Evolutionary conservation across 768 basidiomycete species (phyloP), one percentile per base, ranked within the genome.

Genomic region (Pholiota conissans): DNA sequence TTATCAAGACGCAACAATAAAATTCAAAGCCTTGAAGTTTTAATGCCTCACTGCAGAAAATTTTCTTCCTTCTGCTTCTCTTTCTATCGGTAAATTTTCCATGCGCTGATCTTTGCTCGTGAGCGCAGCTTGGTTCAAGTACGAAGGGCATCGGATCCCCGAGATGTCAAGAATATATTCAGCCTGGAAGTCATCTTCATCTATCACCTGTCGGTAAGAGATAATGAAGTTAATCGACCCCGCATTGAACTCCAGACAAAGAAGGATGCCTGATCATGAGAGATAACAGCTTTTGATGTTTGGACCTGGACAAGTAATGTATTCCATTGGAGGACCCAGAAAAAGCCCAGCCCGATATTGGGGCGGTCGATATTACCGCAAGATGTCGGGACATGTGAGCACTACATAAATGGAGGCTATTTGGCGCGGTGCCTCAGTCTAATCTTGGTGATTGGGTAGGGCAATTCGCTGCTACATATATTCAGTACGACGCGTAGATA

Each of bases 381-480:
- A n/a, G 29, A 32, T 24, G 49, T 32, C 16, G 27, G 30, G 49
- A 46, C 49, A 49, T 49, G 49, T 49, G 49, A 32, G 34, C 49
- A 49, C 18, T 28, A n/a, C n/a, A n/a, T n/a, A 22, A 30, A 49
- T n/a, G 32, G 29, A 49, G 27, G 6, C 9, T 9, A 34, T 30
- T 34, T 49, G 30, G 49, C n/a, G 49, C 10, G n/a, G 50, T 52
- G 22, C 50, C 35, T 52, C 34, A n/a, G 35, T 35, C 50, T 52
- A 52, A 30, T 52, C 35, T 52, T 52, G 35, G 50, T 32, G 30
- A n/a, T n/a, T n/a, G n/a, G n/a, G n/a, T n/a, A n/a, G n/a, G n/a
- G n/a, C n/a, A n/a, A n/a, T n/a, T n/a, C n/a, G n/a, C n/a, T n/a
- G n/a, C n/a, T n/a, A n/a, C n/a, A n/a, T n/a, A n/a, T n/a, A n/a